These are phyloP conservation scores for Cubamyces lactineus DNA, from an alignment of 768 basidiomycete species.

Conservation along the genomic window DNA sequence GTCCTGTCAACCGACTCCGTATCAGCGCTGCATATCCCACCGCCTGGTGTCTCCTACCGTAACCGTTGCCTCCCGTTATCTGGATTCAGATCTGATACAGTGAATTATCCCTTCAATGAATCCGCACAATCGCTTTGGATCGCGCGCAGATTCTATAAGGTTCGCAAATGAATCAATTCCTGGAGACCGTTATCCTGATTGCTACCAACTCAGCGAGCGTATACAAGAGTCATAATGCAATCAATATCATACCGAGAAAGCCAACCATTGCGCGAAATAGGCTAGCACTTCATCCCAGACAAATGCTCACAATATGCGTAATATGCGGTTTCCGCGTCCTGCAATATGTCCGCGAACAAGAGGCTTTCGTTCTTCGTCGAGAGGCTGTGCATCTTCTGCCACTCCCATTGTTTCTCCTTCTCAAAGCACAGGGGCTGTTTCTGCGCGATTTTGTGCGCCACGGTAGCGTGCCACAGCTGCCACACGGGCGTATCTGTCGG, in stretches of 20 bases:
- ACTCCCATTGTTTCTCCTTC: constrained; percentile 9
- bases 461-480: constrained; percentile 13
- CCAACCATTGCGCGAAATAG: neutral
- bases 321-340: constrained; percentile 12
- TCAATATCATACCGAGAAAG: neutral
- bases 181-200: no score
- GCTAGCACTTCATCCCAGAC: neutral
- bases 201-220: no score
- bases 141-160: no score
- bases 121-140: no score
- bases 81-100: no score
- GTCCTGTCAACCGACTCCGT: no score
- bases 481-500: constrained; percentile 10
- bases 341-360: neutral
- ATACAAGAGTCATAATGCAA: no score
- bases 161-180: no score
- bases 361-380: neutral
- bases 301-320: neutral
- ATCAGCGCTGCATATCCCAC: no score
- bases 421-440: neutral
- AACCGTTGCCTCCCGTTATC: no score
- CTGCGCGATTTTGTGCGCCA: neutral
- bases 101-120: no score
- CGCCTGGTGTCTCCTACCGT: no score
- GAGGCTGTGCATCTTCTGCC: constrained; percentile 1